These are phyloP conservation scores for Penicillium fimorum DNA, from an alignment of 495 filamentous ascomycete genomes.

Conservation along the genomic window DNA sequence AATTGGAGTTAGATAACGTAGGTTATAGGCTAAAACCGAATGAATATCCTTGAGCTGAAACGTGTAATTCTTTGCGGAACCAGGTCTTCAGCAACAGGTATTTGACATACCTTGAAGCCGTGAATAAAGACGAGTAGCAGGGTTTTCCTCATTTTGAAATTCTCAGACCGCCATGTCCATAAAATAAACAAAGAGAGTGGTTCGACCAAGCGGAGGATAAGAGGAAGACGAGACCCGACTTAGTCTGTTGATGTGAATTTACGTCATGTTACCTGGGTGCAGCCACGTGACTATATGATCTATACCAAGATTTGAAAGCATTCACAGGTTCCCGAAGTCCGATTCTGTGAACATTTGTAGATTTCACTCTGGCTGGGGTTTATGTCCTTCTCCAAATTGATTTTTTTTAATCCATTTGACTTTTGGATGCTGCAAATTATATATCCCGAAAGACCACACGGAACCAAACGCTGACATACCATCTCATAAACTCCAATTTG, in stretches of 20 bases:
- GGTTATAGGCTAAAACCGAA: not conserved
- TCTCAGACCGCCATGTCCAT: slow-evolving; percentile 1
- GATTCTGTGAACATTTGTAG: not conserved
- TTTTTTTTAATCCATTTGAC: not conserved
- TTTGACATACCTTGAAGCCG: slow-evolving; percentile 79
- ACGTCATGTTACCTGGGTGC: not conserved
- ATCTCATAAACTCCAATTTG: slow-evolving; percentile 8
- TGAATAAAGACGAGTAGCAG: slow-evolving; percentile 91
- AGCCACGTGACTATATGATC: not conserved
- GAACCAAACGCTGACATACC: slow-evolving; percentile 1
- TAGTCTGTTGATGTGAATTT: slow-evolving; percentile 3
- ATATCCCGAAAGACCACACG: not conserved
- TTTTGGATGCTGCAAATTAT: slow-evolving; percentile 1
- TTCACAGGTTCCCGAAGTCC: not conserved
- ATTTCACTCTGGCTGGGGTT: not conserved
- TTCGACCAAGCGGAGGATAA: not conserved
- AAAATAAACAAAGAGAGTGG: not conserved
- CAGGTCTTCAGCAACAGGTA: not conserved
- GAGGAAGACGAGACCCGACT: not conserved
- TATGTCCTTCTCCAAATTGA: not conserved
- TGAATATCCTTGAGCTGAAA: not conserved
- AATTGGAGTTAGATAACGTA: not conserved
- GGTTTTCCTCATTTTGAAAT: slow-evolving; percentile 72
- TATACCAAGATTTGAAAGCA: not conserved
- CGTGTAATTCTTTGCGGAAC: slow-evolving; percentile 13